Percentiles rank a stretch among this genome's conserved stretches.
phyloP scores from a whole-genome alignment of 139 green algal genomes.

The Chlorokybus atmophyticus region DNA sequence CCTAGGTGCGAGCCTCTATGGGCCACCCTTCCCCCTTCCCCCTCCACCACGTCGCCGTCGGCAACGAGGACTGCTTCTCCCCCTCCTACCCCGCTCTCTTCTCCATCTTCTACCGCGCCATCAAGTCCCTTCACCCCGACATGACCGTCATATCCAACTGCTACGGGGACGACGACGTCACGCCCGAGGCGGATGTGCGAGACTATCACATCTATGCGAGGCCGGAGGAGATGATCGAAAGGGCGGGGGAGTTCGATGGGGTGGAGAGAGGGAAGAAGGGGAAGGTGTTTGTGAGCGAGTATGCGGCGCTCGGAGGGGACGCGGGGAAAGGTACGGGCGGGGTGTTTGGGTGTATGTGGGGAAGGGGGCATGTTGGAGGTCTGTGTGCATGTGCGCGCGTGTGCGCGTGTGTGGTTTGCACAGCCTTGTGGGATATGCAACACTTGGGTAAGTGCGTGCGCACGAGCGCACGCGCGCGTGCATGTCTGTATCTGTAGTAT shows the following conservation, averaged over 20 bases:
- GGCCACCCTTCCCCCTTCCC: constrained; percentile 41
- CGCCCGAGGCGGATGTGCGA: constrained; percentile 12
- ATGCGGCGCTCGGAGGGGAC: constrained; percentile 33
- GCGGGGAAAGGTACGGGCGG: no score
- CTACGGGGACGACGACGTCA: neutral
- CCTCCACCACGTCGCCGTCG: constrained; percentile 46
- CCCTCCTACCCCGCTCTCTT: constrained; percentile 8
- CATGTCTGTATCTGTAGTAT: no score
- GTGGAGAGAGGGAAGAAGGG: neutral
- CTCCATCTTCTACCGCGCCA: constrained; percentile 17
- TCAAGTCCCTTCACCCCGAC: constrained; percentile 15
- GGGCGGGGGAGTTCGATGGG: neutral
- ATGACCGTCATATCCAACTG: constrained; percentile 20
- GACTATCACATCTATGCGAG: constrained; percentile 16
- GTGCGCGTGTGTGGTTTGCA: no score
- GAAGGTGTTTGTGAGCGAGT: constrained; percentile 34
- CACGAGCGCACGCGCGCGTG: no score
- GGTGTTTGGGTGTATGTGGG: no score
- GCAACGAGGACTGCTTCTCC: constrained; percentile 42
- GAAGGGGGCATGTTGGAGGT: no score
- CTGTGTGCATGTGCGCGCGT: no score
- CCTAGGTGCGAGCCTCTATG: constrained; percentile 46
- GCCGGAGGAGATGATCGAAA: neutral
- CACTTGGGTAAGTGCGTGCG: no score
- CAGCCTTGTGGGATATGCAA: no score